Base-by-base conservation (phyloP, 495 filamentous ascomycete genomes). In the Hamigera avellanea region DNA sequence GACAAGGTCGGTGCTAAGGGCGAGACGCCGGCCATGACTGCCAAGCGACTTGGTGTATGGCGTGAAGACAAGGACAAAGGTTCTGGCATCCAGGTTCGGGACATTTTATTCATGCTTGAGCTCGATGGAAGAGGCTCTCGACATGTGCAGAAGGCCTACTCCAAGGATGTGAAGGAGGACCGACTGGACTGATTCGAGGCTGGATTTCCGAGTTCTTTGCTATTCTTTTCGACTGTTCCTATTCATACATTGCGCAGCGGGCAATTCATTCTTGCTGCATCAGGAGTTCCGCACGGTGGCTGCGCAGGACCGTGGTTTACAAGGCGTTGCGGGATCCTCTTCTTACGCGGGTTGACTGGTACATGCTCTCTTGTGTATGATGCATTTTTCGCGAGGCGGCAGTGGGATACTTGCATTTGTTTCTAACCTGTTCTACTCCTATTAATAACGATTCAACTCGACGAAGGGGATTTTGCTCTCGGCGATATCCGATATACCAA, bases 71-170 rank as follows among this genome's bases (percentile, higher is more conserved):
- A 53, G 40, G 61, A 63, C 10, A 59, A 58, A 34, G 69, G 69
- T 4, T 37, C 50, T 14, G 56, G 63, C 0, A 67, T 73, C 39
- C 66, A 70, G 36, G 49, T 70, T 14, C 56, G 69, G 25, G 69
- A 73, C 44, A 47, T 73, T 8, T 37, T 73, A 15, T 69, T 66
- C 33, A 67, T 69, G 48, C 54, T 72, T 12, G 69, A 73, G 42
- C 49, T 56, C 12, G 68, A 73, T 46, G 59, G 68, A 13, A 54
- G 63, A 40, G 63, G 54, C 12, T 52, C 53, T 13, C 56, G 59
- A 17, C 64, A 68, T 46, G 48, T 68, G 14, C 64, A 68, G 43
- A 58, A 61, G 37, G 64, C 59, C 13, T 68, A 66, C 26, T 52
- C 55, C 18, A 66, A 59, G 33, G 62, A 66, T 44, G 43, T 60